These are phyloP conservation scores for Daldinia caldariorum DNA, from an alignment of 495 filamentous ascomycete genomes.

Conservation along the genomic window DNA sequence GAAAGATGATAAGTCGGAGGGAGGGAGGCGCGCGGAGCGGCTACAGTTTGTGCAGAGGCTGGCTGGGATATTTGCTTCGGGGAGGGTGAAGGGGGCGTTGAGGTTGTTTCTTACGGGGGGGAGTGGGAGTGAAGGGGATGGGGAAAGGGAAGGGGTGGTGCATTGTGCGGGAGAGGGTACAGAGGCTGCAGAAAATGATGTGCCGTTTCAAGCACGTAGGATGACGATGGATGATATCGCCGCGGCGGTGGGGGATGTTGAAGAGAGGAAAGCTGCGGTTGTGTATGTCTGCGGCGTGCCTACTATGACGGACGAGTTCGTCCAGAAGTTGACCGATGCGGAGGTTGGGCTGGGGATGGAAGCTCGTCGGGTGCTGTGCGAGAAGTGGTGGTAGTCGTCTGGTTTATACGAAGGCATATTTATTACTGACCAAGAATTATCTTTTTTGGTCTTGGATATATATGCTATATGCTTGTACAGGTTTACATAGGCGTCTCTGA, in stretches of 20 bases:
- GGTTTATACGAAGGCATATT: not conserved
- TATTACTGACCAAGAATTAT: not conserved
- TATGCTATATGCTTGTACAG: no score
- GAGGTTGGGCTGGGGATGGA: constrained; percentile 62
- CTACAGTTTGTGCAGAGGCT: constrained; percentile 61
- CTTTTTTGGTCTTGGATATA: no score
- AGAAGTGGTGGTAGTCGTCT: constrained; percentile 82
- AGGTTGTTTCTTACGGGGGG: constrained; percentile 51
- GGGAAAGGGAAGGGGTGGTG: constrained; percentile 32
- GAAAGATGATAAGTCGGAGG: constrained; percentile 41
- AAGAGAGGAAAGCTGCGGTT: constrained; percentile 61
- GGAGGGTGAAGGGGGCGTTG: constrained; percentile 43
- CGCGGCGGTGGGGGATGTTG: constrained; percentile 56
- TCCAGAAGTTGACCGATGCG: constrained; percentile 57
- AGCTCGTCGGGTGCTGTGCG: constrained; percentile 70
- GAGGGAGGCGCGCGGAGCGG: constrained; percentile 18
- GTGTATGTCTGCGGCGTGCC: constrained; percentile 85
- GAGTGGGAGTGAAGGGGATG: not conserved
- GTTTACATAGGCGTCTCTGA: no score
- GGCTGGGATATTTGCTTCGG: constrained; percentile 45
- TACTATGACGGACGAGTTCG: constrained; percentile 81
- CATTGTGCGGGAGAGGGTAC: constrained; percentile 21
- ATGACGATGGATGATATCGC: constrained; percentile 63
- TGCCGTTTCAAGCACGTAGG: constrained; percentile 58
- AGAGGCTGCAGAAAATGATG: constrained; percentile 16